Base-by-base conservation (phyloP, 371 early-diverging fungal species). In the Dichotomocladium elegans region DNA sequence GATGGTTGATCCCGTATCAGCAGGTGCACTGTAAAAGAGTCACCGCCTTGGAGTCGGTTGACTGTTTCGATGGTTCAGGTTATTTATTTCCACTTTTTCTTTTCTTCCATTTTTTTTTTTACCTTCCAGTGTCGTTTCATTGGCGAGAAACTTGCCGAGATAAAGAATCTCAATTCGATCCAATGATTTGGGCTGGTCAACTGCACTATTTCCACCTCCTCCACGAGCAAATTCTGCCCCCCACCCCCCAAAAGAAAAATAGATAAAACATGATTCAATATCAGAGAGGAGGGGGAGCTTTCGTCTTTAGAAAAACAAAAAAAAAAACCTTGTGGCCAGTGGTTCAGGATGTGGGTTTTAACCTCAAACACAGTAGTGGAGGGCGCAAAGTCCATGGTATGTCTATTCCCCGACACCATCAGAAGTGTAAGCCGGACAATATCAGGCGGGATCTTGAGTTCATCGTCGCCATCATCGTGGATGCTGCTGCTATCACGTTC, bases 321-420 rank as follows among this genome's bases (percentile, higher is more conserved):
- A n/a, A n/a, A 46, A 0, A 19, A 56, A 63, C 68, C 68, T 61
- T 58, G 47, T 10, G 68, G 68, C 68, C 68, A 68, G 17, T 55
- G 34, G 17, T 56, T 45, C 25, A 61, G 47, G 3, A 68, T 53
- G 21, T 43, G 35, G 21, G 61, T 52, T 37, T 64, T 68, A 8
- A 68, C 68, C 21, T 51, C 50, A 19, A 40, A 14, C 19, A 68
- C 49, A 12, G 54, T 60, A 11, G 64, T 51, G n/a, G 19, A 41
- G 14, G 64, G 64, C 14, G 51, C 53, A 51, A 61, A 68, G 10
- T 44, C 34, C 30, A 61, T 58, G 3, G 58, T 57, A 10, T 63
- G 55, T 53, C 64, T 48, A 35, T 58, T 57, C 15, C 68, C 68
- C 14, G 64, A 64, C 41, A 68, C 57, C 21, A 68, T 40, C 14